phyloP scores from a whole-genome alignment of 208 protist genomes.

The Angomonas deanei region DNA sequence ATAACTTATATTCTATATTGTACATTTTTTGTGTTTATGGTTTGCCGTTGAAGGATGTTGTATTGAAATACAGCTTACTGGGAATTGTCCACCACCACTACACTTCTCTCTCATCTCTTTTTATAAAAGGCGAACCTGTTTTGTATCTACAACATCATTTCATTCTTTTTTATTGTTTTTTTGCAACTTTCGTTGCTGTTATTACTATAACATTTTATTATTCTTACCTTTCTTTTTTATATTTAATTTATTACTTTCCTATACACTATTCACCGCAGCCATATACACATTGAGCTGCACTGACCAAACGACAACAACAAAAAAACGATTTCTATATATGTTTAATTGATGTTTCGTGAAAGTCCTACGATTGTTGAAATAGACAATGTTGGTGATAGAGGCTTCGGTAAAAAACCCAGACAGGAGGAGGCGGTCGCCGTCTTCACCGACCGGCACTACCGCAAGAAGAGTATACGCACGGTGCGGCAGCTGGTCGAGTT shows the following conservation, averaged over 20 bases:
- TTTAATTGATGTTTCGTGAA: background rate
- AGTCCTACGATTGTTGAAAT: background rate
- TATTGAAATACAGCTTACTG: background rate
- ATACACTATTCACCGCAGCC: background rate
- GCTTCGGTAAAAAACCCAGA: background rate
- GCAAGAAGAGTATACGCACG: constrained; percentile 27
- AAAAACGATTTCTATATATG: constrained; percentile 1
- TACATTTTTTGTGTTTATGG: background rate
- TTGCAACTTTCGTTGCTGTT: background rate
- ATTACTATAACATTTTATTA: background rate
- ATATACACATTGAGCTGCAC: too few relatives aligned
- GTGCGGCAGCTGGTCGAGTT: constrained; percentile 62
- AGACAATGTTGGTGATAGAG: background rate
- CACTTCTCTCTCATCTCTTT: background rate
- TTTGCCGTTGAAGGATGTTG: background rate
- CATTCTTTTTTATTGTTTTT: background rate
- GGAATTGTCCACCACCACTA: background rate
- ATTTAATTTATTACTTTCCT: background rate
- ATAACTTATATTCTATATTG: background rate
- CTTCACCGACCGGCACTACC: constrained; percentile 33
- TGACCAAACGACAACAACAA: too few relatives aligned
- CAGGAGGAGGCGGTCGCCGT: background rate
- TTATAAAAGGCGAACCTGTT: background rate
- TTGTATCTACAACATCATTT: too few relatives aligned
- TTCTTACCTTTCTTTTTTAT: background rate